Conservation (phyloP, 768 basidiomycete species). For the Termitomyces sp. region DNA sequence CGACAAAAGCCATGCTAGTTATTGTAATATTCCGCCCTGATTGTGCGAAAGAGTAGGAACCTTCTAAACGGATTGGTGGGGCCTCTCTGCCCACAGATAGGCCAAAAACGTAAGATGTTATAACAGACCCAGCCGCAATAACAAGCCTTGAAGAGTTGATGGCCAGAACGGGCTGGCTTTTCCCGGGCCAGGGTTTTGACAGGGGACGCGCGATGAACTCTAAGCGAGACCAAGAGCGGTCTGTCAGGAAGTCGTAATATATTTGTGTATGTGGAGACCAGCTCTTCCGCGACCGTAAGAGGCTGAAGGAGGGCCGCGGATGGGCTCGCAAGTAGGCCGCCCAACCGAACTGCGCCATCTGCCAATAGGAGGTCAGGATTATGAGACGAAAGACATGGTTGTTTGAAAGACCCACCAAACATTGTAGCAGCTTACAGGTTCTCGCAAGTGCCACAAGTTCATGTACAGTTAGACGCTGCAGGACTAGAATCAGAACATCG, state of each 20-base stretch:
- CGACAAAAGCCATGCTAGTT: conserved; percentile 46
- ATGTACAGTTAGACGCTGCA: conserved; percentile 36
- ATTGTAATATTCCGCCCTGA: conserved; percentile 39
- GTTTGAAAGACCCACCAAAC: conserved; percentile 34
- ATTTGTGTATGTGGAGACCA: conserved; percentile 43
- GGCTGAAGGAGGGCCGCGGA: conserved; percentile 49
- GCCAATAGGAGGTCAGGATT: background rate
- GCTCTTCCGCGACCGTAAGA: conserved; percentile 32
- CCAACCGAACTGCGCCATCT: conserved; percentile 68
- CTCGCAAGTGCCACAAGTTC: conserved; percentile 38
- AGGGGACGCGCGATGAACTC: conserved; percentile 62
- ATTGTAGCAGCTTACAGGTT: conserved; percentile 32
- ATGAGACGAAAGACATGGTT: background rate
- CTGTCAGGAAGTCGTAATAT: conserved; percentile 47
- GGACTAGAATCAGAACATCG: conserved; percentile 52
- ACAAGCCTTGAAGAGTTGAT: conserved; percentile 50
- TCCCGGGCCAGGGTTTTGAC: conserved; percentile 51
- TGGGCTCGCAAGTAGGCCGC: conserved; percentile 41
- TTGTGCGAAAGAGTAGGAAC: conserved; percentile 32
- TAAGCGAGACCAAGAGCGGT: conserved; percentile 44
- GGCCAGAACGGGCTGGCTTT: conserved; percentile 51
- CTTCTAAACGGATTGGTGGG: conserved; percentile 45
- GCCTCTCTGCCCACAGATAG: conserved; percentile 20
- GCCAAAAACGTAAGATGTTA: conserved; percentile 56
- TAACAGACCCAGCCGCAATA: conserved; percentile 51